A percentile compares a stretch with the other conserved stretches of the same genome.
Evolutionary conservation across 495 filamentous ascomycete genomes (phyloP).

Genomic region (Aspergillus biplanus): DNA sequence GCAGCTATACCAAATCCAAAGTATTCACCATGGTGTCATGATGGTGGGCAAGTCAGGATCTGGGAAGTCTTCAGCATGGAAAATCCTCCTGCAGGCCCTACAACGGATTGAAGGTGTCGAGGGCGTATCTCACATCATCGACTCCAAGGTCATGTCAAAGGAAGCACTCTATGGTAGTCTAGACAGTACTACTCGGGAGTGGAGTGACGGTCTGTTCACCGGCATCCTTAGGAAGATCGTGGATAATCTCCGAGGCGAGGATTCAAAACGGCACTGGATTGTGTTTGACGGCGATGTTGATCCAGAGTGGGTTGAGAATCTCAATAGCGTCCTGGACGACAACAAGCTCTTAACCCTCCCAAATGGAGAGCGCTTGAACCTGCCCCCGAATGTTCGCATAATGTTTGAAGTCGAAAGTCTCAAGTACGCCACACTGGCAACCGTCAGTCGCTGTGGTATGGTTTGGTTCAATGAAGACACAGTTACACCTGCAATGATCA

Average conservation of each 20-base stretch:
- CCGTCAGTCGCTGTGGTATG: conserved; percentile 99
- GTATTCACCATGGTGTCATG: conserved; percentile 98
- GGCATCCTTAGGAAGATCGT: conserved; percentile 98
- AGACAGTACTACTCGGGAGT: conserved; percentile 95
- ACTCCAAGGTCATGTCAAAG: conserved; percentile 99
- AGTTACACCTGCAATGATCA: conserved; percentile 89
- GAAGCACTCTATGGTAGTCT: conserved; percentile 93
- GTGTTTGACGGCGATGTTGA: conserved; percentile 99
- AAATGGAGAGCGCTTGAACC: conserved; percentile 94
- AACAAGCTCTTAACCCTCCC: conserved; percentile 96
- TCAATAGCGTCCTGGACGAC: conserved; percentile 99
- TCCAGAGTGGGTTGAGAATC: conserved; percentile 98
- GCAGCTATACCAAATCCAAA: conserved; percentile 96
- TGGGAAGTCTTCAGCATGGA: conserved; percentile 95
- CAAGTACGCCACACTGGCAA: conserved; percentile 95
- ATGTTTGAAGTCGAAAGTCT: conserved; percentile 99
- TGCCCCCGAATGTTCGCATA: conserved; percentile 93
- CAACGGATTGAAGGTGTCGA: conserved; percentile 89
- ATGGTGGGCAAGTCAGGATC: conserved; percentile 97
- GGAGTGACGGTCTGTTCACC: conserved; percentile 98
- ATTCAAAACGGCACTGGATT: conserved; percentile 97
- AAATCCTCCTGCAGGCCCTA: conserved; percentile 88
- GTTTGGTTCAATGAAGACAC: conserved; percentile 99
- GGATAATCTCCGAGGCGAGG: conserved; percentile 96
- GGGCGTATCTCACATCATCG: conserved; percentile 95